phyloP scores from a whole-genome alignment of 2,329 filamentous ascomycete genomes.

The Sporothrix protearum region DNA sequence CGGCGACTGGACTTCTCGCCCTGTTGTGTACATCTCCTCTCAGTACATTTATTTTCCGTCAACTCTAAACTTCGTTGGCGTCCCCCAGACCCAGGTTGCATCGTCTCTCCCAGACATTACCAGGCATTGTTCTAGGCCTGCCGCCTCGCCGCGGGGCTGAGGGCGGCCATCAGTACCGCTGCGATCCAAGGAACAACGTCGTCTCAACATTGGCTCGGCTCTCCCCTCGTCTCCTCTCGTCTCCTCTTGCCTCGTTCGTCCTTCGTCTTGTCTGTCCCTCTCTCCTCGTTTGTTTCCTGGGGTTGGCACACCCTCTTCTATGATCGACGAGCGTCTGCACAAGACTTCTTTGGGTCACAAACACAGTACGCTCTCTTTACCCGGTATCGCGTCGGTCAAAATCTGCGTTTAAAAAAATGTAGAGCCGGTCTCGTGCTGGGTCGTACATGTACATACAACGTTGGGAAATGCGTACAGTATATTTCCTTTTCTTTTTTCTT shows the following conservation, averaged over 20 bases:
- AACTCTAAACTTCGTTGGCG: neutral
- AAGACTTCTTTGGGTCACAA: too few species aligned
- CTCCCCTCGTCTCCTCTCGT: neutral
- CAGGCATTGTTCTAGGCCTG: neutral
- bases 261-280: neutral
- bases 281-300: neutral
- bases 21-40: neutral
- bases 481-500: too few species aligned
- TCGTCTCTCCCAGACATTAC: neutral
- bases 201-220: neutral
- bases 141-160: neutral
- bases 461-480: too few species aligned
- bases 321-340: neutral
- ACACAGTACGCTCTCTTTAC: neutral
- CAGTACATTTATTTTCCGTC: too few species aligned
- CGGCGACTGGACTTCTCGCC: neutral
- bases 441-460: too few species aligned
- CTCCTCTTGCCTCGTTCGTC: neutral
- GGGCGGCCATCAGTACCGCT: too few species aligned
- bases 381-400: neutral
- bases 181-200: too few species aligned
- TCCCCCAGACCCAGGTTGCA: slow-evolving; percentile 4
- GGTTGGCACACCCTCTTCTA: neutral
- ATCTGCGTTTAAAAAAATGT: neutral
- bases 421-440: neutral